A percentile compares a stretch with the other conserved stretches of the same genome.
These are phyloP conservation scores for Cucumis hystrix DNA, from an alignment of 306 rosid species.

Conservation along the genomic window DNA sequence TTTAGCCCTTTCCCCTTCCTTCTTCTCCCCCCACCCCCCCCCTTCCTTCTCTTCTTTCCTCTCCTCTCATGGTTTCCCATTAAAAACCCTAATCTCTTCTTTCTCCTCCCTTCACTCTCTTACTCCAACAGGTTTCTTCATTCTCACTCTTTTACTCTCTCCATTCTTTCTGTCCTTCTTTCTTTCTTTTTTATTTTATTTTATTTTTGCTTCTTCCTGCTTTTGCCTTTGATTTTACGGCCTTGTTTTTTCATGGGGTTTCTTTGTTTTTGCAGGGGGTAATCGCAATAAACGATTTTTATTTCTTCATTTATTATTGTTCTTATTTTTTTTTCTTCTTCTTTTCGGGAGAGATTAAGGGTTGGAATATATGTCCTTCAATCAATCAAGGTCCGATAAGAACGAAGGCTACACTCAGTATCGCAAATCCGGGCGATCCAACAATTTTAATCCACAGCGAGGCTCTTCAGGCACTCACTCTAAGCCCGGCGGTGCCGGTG, in stretches of 20 bases:
- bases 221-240: neutral
- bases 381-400: slow-evolving; percentile 79
- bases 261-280: slow-evolving; percentile 18
- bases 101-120: slow-evolving; percentile 17
- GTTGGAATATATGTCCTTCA: slow-evolving; percentile 89
- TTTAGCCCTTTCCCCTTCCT: too few species aligned
- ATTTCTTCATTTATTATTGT: too few species aligned
- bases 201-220: neutral
- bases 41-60: neutral
- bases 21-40: neutral
- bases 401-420: slow-evolving; percentile 18
- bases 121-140: slow-evolving; percentile 20
- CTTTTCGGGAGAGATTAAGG: slow-evolving; percentile 29
- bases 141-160: neutral
- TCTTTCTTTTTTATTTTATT: neutral
- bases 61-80: slow-evolving; percentile 18
- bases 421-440: slow-evolving; percentile 60
- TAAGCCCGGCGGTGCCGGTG: slow-evolving; percentile 61
- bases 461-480: slow-evolving; percentile 37
- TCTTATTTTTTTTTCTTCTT: neutral
- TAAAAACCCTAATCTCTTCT: slow-evolving; percentile 48
- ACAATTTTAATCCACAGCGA: slow-evolving; percentile 69
- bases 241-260: slow-evolving; percentile 25
- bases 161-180: neutral
- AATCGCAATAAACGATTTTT: neutral